phyloP scores from a whole-genome alignment of 306 rosid genomes.

The Cucurbita ficifolia region DNA sequence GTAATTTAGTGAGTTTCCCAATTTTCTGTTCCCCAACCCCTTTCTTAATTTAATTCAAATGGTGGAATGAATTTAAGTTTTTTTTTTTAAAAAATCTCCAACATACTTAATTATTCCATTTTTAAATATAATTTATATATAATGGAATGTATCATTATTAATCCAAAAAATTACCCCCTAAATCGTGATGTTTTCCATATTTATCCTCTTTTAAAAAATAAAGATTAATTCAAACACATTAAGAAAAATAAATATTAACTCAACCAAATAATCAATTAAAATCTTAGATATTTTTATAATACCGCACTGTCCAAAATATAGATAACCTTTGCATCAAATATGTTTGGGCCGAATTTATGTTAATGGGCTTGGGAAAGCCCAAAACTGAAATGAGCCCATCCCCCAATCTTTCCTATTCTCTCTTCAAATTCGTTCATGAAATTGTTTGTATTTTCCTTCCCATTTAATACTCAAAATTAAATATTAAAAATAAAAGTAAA shows the following conservation, averaged over 20 bases:
- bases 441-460: too few relatives aligned
- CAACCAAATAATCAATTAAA: not conserved
- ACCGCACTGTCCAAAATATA: not conserved
- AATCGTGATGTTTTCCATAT: not conserved
- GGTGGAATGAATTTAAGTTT: not conserved
- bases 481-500: too few relatives aligned
- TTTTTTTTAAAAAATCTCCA: too few relatives aligned
- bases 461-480: too few relatives aligned
- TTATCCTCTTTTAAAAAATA: too few relatives aligned
- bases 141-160: too few relatives aligned
- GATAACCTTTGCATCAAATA: not conserved
- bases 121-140: too few relatives aligned
- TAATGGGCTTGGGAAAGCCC: not conserved
- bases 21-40: not conserved
- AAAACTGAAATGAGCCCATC: not conserved
- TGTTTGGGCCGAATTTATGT: not conserved
- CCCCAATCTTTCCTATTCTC: too few relatives aligned
- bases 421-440: too few relatives aligned
- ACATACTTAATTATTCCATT: too few relatives aligned
- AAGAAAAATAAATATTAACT: not conserved
- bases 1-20: conserved; percentile 12
- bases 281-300: not conserved
- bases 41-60: not conserved
- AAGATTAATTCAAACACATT: too few relatives aligned
- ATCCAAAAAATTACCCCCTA: not conserved